Evolutionary conservation across 140 eudicot species (phyloP).

Genomic region (Bidens hawaiensis): DNA sequence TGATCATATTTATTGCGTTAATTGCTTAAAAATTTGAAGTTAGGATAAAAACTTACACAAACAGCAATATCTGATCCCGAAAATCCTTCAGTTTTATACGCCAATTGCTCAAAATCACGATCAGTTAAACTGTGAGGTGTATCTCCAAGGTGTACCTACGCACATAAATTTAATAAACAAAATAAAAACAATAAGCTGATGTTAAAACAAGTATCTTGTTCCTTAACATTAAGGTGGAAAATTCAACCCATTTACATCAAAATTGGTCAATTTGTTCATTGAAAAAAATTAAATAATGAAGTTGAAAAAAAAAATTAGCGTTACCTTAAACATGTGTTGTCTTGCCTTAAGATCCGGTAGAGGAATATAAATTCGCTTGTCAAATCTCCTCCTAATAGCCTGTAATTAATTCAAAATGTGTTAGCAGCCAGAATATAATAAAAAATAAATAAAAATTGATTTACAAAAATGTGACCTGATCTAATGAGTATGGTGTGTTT

Average conservation of each 20-base stretch:
- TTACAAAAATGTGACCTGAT: conserved; percentile 38
- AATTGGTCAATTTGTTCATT: neutral
- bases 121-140: conserved; percentile 59
- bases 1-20: neutral
- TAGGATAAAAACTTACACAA: conserved; percentile 42
- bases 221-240: neutral
- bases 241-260: neutral
- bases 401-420: conserved; percentile 24
- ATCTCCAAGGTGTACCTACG: conserved; percentile 65
- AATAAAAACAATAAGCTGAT: neutral
- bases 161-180: neutral
- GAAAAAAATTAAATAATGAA: neutral
- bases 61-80: conserved; percentile 72
- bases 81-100: conserved; percentile 55
- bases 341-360: conserved; percentile 66
- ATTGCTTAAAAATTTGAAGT: too few species aligned
- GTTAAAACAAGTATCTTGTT: neutral
- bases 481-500: conserved; percentile 67
- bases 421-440: neutral
- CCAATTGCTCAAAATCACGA: conserved; percentile 57
- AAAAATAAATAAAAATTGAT: neutral
- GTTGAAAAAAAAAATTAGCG: neutral
- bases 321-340: conserved; percentile 72
- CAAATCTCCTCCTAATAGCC: conserved; percentile 70
- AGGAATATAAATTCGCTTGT: conserved; percentile 64